Conservation (phyloP, 2,329 filamentous ascomycete genomes). For the Alternaria sp. region DNA sequence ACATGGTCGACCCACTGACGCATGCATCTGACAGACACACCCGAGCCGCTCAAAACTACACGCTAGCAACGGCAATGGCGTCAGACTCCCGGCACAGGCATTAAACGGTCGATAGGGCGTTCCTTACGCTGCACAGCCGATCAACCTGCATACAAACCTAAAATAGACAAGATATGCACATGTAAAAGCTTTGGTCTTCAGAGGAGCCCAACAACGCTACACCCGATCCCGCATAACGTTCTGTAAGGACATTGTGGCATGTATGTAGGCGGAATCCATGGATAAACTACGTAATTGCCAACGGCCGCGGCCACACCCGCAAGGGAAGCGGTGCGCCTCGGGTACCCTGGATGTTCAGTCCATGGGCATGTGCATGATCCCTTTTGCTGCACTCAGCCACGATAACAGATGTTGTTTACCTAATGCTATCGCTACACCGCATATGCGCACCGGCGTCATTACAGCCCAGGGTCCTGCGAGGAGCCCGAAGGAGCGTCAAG, state of each 20-base stretch:
- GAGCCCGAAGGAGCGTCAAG: not conserved
- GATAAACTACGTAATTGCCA: not conserved
- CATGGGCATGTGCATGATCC: not conserved
- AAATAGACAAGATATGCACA: not conserved
- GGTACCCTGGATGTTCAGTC: not conserved
- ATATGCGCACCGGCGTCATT: not conserved
- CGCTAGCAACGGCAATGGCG: not conserved
- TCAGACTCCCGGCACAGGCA: not conserved
- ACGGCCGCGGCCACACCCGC: not conserved
- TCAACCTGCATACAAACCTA: not conserved
- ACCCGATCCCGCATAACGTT: not conserved
- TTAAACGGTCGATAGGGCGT: conserved; percentile 3
- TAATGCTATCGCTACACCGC: not conserved
- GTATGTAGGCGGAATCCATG: not conserved
- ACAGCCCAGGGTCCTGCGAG: not conserved
- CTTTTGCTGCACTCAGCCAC: not conserved
- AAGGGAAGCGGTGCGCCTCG: not conserved
- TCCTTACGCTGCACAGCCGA: conserved; percentile 4
- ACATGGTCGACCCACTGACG: not conserved
- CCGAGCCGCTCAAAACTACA: not conserved
- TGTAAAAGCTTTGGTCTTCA: not conserved
- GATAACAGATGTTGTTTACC: not conserved
- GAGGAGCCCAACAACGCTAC: not conserved
- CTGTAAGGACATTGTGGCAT: conserved; percentile 1
- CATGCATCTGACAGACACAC: not conserved